phyloP scores from a whole-genome alignment of 169 alveolate genomes.

The Cryptosporidium sp. region DNA sequence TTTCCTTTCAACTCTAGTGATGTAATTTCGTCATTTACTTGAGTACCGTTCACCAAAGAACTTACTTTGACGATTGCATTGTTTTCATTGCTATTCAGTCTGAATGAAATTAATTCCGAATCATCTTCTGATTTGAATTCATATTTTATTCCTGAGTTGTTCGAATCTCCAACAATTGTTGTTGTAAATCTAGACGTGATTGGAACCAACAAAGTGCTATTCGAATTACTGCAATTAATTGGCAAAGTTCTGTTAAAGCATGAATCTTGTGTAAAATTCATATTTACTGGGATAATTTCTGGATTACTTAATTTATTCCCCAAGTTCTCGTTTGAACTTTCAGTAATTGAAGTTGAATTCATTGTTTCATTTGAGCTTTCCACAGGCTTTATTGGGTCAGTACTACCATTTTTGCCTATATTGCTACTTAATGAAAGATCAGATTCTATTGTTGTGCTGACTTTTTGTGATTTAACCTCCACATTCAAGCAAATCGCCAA shows the following conservation, averaged over 20 bases:
- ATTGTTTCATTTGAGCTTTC: neutral
- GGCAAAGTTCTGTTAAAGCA: constrained; percentile 52
- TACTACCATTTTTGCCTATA: neutral
- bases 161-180: constrained; percentile 42
- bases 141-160: neutral
- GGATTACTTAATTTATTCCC: neutral
- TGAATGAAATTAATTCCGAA: constrained; percentile 39
- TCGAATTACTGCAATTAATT: constrained; percentile 11
- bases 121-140: constrained; percentile 18
- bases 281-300: constrained; percentile 56
- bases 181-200: constrained; percentile 29
- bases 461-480: constrained; percentile 11
- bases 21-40: constrained; percentile 7
- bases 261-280: neutral
- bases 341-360: neutral
- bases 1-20: neutral
- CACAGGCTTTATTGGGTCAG: neutral
- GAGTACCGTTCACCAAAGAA: constrained; percentile 51
- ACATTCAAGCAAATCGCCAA: neutral
- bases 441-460: constrained; percentile 20
- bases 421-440: neutral
- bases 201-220: constrained; percentile 13
- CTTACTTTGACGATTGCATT: constrained; percentile 7
- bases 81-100: neutral
- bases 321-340: neutral